Base-by-base conservation (phyloP, 345 rosid species). In the Eutrema yunnanense region DNA sequence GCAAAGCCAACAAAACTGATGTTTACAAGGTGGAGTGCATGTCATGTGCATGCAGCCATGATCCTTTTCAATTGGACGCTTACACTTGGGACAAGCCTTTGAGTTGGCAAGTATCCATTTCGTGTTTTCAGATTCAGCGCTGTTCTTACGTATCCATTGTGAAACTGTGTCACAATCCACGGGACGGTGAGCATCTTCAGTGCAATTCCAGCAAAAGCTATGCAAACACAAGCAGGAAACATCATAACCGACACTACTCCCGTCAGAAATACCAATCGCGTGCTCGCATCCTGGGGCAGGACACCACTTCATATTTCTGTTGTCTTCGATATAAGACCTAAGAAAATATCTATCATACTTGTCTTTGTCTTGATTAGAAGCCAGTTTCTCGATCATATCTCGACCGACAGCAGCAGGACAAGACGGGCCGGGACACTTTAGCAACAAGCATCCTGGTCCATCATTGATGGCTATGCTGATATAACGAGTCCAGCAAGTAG, bases 251-350 rank as follows among this genome's bases (percentile, higher is more conserved):
- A 22, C 5, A 27, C 6, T 19, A 26, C 71, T 59, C 2, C 1
- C 43, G 16, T 59, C n/a, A 0, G 47, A 58, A 37, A 48, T 51
- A 1, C 51, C 71, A 27, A 65, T n/a, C 12, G 71, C 60, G 3
- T 38, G 48, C n/a, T 65, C 71, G 19, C 71, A 65, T 38, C 71
- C 71, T 9, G 48, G 59, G 3, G 59, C 59, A 13, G 70, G 70
- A 38, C 70, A 65, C 70, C 70, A 65, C 59, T 65, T 65, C 36
- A 50, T 65, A 59, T 37, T 65, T 5, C 8, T 50, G 9, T 9
- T 65, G 0, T 8, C 48, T 37, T 65, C 70, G 16, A 65, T 29
- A 8, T 65, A 65, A 22, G 70, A 65, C 59, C 70, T 65, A 8
- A 50, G 36, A 13, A 65, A 65, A 37, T 37, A 65, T 33, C 36